Percentiles rank a stretch among this genome's conserved stretches.
Conservation (phyloP, 106 monocot species). For the Agapanthus africanus region DNA sequence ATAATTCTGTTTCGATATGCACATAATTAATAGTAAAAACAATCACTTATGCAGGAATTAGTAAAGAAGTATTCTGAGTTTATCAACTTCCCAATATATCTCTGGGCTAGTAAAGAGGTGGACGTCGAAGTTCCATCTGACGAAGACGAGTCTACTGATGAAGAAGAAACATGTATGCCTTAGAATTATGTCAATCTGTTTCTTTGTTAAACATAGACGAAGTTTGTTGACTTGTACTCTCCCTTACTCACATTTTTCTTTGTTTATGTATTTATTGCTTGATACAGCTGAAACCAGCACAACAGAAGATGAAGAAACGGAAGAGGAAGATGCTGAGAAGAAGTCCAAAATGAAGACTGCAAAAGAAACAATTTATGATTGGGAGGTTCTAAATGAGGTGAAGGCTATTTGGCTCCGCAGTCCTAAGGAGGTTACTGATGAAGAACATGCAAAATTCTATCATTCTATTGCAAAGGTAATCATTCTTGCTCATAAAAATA, state of each 20-base stretch:
- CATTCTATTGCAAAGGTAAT: constrained; percentile 78
- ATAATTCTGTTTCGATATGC: too few relatives aligned
- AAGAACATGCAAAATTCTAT: constrained; percentile 91
- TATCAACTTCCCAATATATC: constrained; percentile 96
- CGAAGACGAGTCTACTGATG: constrained; percentile 76
- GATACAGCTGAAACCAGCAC: constrained; percentile 35
- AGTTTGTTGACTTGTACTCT: too few relatives aligned
- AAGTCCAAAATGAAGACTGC: constrained; percentile 75
- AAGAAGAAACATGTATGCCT: constrained; percentile 58
- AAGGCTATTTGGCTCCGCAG: constrained; percentile 96
- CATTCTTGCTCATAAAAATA: not conserved
- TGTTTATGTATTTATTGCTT: not conserved
- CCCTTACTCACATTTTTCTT: not conserved
- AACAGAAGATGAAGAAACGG: constrained; percentile 58
- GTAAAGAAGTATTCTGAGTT: constrained; percentile 97
- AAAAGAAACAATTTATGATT: constrained; percentile 78
- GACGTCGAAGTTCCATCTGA: constrained; percentile 90
- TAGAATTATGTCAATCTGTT: not conserved
- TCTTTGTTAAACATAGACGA: too few relatives aligned
- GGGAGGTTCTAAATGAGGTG: constrained; percentile 93
- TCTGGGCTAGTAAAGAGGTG: constrained; percentile 92
- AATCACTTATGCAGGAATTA: constrained; percentile 88
- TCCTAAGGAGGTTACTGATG: constrained; percentile 90
- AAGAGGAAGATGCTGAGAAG: constrained; percentile 56
- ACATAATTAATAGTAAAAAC: too few relatives aligned